Base-by-base conservation (phyloP, 2,329 filamentous ascomycete genomes). In the Setomelanomma holmii region DNA sequence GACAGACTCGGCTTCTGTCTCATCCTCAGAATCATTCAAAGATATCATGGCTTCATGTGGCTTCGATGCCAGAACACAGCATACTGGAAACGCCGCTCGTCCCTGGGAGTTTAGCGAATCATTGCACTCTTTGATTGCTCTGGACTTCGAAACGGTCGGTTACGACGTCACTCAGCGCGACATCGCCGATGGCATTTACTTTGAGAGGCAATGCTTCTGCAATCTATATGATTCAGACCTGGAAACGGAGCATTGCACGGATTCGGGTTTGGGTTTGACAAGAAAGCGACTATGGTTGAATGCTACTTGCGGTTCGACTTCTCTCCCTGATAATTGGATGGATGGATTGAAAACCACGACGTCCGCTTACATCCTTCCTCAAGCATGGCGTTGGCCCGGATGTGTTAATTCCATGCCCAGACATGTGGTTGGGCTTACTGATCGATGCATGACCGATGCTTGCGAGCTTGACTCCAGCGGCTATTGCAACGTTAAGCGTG, bases 121-220 rank as follows among this genome's bases (percentile, higher is more conserved):
- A 10, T 38, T 53, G 43, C 35, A 43, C 8, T 68, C 70, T 19
- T 68, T 73, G 41, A 48, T 68, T 33, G 56, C 69, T 45, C 58
- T 74, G 40, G 69, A 69, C 52, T 68, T 35, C 41, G 63, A 71
- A 54, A 71, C 66, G n/a, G 68, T 55, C n/a, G 68, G 68, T 35
- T 74, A 73, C 56, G 56, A 68, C 45, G 60, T 70, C 20, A 67
- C 63, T 20, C 10, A 43, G 11, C 34, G 24, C 12, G 50, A 14
- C 4, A 64, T 71, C 23, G 17, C 14, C 30, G 27, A 59, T 44
- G 65, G 63, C 30, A 48, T 66, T 20, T 73, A 72, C 51, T 70
- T 73, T 42, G 71, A 74, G 44, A 73, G 60, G 53, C 22, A 45
- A 48, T 74, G 71, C 51, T 71, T 74, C 56, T 74, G 71, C 53